These are phyloP conservation scores for Scytalidium lignicola DNA, from an alignment of 2,329 filamentous ascomycete genomes.

Conservation along the genomic window DNA sequence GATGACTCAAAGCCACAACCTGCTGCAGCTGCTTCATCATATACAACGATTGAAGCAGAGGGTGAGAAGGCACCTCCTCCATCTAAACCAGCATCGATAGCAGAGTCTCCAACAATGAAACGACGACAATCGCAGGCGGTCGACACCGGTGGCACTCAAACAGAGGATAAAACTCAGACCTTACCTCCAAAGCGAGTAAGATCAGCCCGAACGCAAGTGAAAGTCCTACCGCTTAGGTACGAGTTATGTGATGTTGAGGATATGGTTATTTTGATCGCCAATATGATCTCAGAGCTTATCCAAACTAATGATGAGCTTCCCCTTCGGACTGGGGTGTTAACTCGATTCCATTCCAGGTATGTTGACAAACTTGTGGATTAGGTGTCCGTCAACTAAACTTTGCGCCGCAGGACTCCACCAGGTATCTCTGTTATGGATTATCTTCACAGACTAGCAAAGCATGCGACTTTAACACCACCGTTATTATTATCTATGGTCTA, in stretches of 20 bases:
- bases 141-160: background rate
- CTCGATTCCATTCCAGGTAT: slow-evolving; percentile 90
- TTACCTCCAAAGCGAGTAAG: slow-evolving; percentile 46
- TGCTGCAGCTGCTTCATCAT: background rate
- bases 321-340: slow-evolving; percentile 78
- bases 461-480: slow-evolving; percentile 88
- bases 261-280: slow-evolving; percentile 82
- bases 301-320: slow-evolving; percentile 86
- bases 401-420: slow-evolving; percentile 57
- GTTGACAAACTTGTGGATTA: background rate
- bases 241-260: slow-evolving; percentile 79
- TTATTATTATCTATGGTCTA: slow-evolving; percentile 98
- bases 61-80: slow-evolving; percentile 1
- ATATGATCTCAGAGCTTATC: slow-evolving; percentile 94
- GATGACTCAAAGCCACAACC: background rate
- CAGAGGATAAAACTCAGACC: slow-evolving; percentile 8
- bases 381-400: background rate
- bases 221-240: slow-evolving; percentile 66
- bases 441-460: slow-evolving; percentile 83
- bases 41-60: background rate
- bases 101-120: slow-evolving; percentile 27
- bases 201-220: slow-evolving; percentile 45
- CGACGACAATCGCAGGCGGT: slow-evolving; percentile 24
- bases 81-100: slow-evolving; percentile 23
- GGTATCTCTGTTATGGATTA: slow-evolving; percentile 95